Conservation (phyloP, 2,329 filamentous ascomycete species). For the Colletotrichum sp. region DNA sequence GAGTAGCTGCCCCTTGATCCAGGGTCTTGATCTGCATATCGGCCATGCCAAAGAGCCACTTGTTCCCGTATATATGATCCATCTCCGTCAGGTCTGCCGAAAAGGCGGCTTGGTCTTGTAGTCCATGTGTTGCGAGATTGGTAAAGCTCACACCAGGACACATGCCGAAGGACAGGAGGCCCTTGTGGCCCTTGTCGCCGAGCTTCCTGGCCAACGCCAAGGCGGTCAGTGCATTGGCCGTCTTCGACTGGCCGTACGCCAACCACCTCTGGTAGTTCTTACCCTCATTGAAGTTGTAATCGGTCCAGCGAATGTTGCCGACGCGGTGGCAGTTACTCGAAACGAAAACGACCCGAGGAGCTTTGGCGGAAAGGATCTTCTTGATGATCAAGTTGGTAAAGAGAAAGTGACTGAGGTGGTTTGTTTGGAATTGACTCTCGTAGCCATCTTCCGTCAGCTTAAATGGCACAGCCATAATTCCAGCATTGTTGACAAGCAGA, state of each 20-base stretch:
- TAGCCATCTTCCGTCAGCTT: conserved; percentile 37
- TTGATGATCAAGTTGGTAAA: conserved; percentile 41
- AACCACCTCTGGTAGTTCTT: conserved; percentile 18
- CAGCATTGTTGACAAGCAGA: conserved; percentile 33
- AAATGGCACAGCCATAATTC: conserved; percentile 22
- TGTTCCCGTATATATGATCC: not conserved
- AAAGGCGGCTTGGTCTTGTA: not conserved
- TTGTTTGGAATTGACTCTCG: conserved; percentile 40
- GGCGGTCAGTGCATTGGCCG: conserved; percentile 27
- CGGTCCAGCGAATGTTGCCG: conserved; percentile 43
- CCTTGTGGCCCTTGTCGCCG: not conserved
- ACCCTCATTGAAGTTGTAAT: conserved; percentile 47
- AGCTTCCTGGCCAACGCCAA: not conserved
- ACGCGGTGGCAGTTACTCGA: conserved; percentile 31
- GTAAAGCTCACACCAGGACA: not conserved
- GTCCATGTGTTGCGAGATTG: not conserved
- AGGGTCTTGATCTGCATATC: not conserved
- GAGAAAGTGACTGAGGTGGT: conserved; percentile 42
- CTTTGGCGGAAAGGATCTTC: conserved; percentile 29
- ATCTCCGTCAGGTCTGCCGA: not conserved
- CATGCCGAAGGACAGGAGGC: not conserved
- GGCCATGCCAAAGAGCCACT: not conserved
- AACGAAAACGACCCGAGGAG: conserved; percentile 45
- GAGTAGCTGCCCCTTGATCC: not conserved
- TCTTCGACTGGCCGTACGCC: conserved; percentile 42